Percentiles rank a stretch among this genome's conserved stretches.
phyloP scores from a whole-genome alignment of 2,329 filamentous ascomycete species.

The Curvularia sp. region DNA sequence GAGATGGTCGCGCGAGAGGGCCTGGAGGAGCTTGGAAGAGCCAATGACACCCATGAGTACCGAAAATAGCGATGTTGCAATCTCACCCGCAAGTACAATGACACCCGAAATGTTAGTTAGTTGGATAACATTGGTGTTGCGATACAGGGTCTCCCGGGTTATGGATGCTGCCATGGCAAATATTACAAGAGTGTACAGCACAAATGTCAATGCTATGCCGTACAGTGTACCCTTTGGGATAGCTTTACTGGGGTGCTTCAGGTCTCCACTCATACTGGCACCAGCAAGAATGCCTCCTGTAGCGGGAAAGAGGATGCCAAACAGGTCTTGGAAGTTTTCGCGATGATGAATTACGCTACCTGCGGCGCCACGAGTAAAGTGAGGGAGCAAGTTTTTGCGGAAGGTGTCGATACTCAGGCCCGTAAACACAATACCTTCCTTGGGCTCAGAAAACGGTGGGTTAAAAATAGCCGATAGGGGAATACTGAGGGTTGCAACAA shows the following conservation, averaged over 20 bases:
- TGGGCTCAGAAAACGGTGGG: slow-evolving; percentile 69
- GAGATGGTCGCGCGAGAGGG: slow-evolving; percentile 78
- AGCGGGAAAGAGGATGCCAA: slow-evolving; percentile 83
- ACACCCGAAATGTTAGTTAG: slow-evolving; percentile 78
- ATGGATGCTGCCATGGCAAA: slow-evolving; percentile 79
- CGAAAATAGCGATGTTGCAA: slow-evolving; percentile 83
- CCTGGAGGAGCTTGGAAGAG: slow-evolving; percentile 83
- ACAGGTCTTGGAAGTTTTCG: slow-evolving; percentile 79
- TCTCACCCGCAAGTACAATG: slow-evolving; percentile 80
- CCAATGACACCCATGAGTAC: slow-evolving; percentile 87
- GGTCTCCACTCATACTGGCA: slow-evolving; percentile 88
- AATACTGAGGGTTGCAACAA: slow-evolving; percentile 79
- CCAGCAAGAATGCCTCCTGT: slow-evolving; percentile 70
- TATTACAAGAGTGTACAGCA: slow-evolving; percentile 77
- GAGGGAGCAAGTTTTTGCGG: slow-evolving; percentile 74
- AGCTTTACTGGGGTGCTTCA: slow-evolving; percentile 80
- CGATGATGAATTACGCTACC: slow-evolving; percentile 67
- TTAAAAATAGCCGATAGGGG: slow-evolving; percentile 76
- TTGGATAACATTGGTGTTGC: slow-evolving; percentile 80
- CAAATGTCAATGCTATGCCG: slow-evolving; percentile 76
- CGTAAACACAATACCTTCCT: slow-evolving; percentile 75
- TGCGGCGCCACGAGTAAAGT: slow-evolving; percentile 66
- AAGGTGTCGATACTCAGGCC: slow-evolving; percentile 76
- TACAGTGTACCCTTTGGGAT: slow-evolving; percentile 86
- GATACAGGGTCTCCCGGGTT: slow-evolving; percentile 74